phyloP scores from a whole-genome alignment of 306 rosid species.

The Dryas alaskensis region DNA sequence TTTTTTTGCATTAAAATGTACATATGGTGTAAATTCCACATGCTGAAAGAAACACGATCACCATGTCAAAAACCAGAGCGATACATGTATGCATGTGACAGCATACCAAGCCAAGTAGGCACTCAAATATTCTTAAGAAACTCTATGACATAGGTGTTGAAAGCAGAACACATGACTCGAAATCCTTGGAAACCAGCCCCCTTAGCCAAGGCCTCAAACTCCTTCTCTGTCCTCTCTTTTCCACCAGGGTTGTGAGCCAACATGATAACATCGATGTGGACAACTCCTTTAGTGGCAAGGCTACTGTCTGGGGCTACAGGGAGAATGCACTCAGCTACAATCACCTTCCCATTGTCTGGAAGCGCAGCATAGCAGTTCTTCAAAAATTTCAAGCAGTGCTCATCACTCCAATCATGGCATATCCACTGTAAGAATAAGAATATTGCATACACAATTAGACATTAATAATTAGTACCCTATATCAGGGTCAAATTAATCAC shows the following conservation, averaged over 20 bases:
- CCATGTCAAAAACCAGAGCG: conserved; percentile 11
- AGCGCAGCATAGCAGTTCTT: conserved; percentile 79
- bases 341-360: conserved; percentile 77
- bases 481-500: background rate
- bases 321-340: conserved; percentile 87
- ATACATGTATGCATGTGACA: conserved; percentile 4
- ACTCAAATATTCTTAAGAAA: conserved; percentile 54
- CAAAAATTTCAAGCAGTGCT: conserved; percentile 73
- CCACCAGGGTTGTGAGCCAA: conserved; percentile 91
- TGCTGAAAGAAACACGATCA: conserved; percentile 10
- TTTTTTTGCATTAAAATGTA: background rate
- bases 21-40: conserved; percentile 13
- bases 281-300: conserved; percentile 74
- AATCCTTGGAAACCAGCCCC: conserved; percentile 77
- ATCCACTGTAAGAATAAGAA: conserved; percentile 49
- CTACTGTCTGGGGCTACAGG: conserved; percentile 77
- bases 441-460: background rate
- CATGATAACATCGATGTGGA: conserved; percentile 80
- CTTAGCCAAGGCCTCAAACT: conserved; percentile 69
- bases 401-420: conserved; percentile 96
- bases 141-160: conserved; percentile 76
- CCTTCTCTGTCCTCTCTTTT: conserved; percentile 81
- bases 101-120: background rate
- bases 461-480: background rate
- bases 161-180: conserved; percentile 51